These are phyloP conservation scores for Geotrichum europaeum DNA, from an alignment of 1,139 yeast species.

Conservation along the genomic window DNA sequence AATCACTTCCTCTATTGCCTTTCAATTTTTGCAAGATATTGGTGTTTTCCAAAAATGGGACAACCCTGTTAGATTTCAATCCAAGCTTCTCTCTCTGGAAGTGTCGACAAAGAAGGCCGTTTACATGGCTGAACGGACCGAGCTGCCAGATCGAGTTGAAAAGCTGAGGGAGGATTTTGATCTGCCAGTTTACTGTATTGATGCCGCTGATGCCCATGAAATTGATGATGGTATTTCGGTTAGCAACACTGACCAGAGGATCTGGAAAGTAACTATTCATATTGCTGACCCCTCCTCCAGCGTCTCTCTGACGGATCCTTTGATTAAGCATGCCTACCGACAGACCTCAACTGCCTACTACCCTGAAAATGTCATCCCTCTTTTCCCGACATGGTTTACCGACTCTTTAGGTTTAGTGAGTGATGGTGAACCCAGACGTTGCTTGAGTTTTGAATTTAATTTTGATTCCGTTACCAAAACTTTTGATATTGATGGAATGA, in stretches of 20 bases:
- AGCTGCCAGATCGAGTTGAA: constrained; percentile 16
- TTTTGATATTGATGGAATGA: constrained; percentile 21
- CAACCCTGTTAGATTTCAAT: constrained; percentile 19
- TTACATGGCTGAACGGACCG: constrained; percentile 9
- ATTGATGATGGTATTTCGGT: constrained; percentile 90
- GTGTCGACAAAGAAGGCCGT: constrained; percentile 19
- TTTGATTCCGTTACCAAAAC: constrained; percentile 34
- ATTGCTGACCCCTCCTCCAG: constrained; percentile 83
- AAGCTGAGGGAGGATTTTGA: constrained; percentile 37
- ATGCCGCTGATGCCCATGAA: constrained; percentile 74
- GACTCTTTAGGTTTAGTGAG: constrained; percentile 46
- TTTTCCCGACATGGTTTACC: constrained; percentile 63
- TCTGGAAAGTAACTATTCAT: constrained; percentile 55
- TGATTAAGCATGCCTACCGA: constrained; percentile 55
- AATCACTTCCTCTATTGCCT: constrained; percentile 18
- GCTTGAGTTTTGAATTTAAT: constrained; percentile 43
- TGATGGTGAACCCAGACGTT: constrained; percentile 43
- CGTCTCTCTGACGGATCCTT: constrained; percentile 42
- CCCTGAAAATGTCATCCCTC: constrained; percentile 59
- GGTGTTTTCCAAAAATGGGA: constrained; percentile 18
- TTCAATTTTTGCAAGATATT: constrained; percentile 18
- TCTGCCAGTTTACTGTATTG: constrained; percentile 75
- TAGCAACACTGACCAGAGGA: constrained; percentile 33
- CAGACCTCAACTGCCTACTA: constrained; percentile 68
- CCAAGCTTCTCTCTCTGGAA: constrained; percentile 19